Base-by-base conservation (phyloP, 2,329 filamentous ascomycete genomes). In the Fusarium cicatricum region DNA sequence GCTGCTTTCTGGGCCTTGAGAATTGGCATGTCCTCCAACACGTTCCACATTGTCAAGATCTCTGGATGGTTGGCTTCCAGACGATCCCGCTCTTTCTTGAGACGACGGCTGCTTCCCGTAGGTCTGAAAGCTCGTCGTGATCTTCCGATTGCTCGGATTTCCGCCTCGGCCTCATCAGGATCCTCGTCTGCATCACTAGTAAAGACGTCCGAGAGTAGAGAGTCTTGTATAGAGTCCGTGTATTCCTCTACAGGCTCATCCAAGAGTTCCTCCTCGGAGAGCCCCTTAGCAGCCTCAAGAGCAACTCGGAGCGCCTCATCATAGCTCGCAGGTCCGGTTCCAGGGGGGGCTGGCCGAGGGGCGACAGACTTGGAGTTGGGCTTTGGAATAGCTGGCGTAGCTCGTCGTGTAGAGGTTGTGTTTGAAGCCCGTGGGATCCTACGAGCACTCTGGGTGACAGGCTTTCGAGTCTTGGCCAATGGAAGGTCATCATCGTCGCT, bases 21-120 rank as follows among this genome's bases (percentile, higher is more conserved):
- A 15, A 88, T 77, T 1, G 90, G 85, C 64, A 88, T 82, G 1
- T 85, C 81, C 71, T 89, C 80, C 3, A 98, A 78, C 19, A 90
- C 85, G 4, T 84, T 74, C 95, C 95, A 99, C 91, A 98, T 96
- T 0, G 87, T 91, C 37, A 77, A 79, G 34, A 99, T 83, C 48
- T 87, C 84, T 1, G 94, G 93, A 71, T 99, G 95, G 44, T 90
- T 80, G 16, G 77, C 73, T 65, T 93, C 91, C 2, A 97, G 84
- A 58, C 88, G 88, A 49, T 79, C 76, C 45, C 92, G 85, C 74
- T 90, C 80, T 29, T 68, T 76, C 61, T 71, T 70, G 26, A 57
- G 21, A 15, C 75, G 71, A 10, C 59, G 44, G 37, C 41, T 65
- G 42, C 69, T 70, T 31, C 61, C 69, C 3, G 49, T 37, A 16